A percentile compares a stretch with the other conserved stretches of the same genome.
Conservation (phyloP, 306 rosid species). For the Biancaea sappan region DNA sequence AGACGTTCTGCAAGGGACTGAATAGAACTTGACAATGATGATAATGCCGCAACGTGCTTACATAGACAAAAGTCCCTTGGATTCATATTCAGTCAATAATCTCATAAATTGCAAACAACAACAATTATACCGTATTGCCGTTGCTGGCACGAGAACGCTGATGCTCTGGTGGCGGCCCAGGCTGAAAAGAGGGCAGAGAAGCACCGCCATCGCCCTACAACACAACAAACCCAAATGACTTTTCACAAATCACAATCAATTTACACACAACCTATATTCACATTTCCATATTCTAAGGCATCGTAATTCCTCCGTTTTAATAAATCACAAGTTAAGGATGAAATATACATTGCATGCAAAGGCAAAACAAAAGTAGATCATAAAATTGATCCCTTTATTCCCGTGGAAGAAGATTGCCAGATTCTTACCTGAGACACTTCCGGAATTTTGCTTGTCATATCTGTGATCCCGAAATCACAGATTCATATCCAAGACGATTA, state of each 20-base stretch:
- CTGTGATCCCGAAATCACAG: constrained; percentile 49
- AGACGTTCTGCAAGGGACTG: neutral
- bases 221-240: constrained; percentile 22
- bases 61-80: neutral
- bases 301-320: neutral
- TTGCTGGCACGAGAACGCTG: constrained; percentile 46
- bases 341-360: neutral
- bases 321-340: neutral
- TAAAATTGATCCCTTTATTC: neutral
- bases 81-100: neutral
- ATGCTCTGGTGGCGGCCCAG: constrained; percentile 41
- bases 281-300: neutral
- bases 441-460: constrained; percentile 55
- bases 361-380: neutral
- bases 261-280: neutral
- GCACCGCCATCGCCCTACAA: constrained; percentile 51
- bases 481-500: constrained; percentile 34
- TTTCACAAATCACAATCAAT: neutral
- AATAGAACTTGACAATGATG: constrained; percentile 1
- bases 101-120: neutral
- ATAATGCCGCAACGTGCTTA: constrained; percentile 6
- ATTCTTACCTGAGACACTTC: constrained; percentile 59
- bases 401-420: neutral
- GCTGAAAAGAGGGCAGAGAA: constrained; percentile 40
- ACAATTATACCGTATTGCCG: constrained; percentile 59